phyloP scores from a whole-genome alignment of 1,139 yeast genomes.

The Nematodospora anomalae region DNA sequence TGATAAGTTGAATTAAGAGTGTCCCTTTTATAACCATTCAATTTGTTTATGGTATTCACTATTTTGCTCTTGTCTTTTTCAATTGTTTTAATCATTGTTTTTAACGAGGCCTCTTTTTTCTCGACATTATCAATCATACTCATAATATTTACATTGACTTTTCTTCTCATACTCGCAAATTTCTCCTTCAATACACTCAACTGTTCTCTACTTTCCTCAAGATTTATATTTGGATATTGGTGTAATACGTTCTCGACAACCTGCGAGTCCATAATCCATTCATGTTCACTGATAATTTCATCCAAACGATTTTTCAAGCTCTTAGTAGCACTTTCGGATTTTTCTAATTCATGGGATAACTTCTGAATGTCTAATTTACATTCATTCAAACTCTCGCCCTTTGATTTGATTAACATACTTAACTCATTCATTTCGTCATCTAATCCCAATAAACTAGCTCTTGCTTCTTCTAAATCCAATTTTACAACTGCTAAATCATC shows the following conservation, averaged over 20 bases:
- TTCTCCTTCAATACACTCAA: slow-evolving; percentile 58
- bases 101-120: slow-evolving; percentile 77
- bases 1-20: slow-evolving; percentile 83
- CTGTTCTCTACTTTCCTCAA: slow-evolving; percentile 61
- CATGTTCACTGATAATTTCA: slow-evolving; percentile 54
- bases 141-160: slow-evolving; percentile 87
- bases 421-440: slow-evolving; percentile 78
- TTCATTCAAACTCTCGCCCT: slow-evolving; percentile 51
- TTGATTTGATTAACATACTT: slow-evolving; percentile 50
- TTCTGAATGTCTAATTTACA: slow-evolving; percentile 58
- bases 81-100: slow-evolving; percentile 80
- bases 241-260: slow-evolving; percentile 53
- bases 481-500: slow-evolving; percentile 36
- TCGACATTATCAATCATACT: slow-evolving; percentile 93
- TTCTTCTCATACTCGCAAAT: slow-evolving; percentile 74
- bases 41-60: slow-evolving; percentile 80
- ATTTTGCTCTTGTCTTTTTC: slow-evolving; percentile 90
- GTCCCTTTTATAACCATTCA: slow-evolving; percentile 83
- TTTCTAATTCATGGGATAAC: slow-evolving; percentile 64
- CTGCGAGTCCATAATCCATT: slow-evolving; percentile 72
- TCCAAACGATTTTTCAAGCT: slow-evolving; percentile 47
- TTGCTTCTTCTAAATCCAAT: slow-evolving; percentile 58
- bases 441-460: slow-evolving; percentile 61
- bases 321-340: slow-evolving; percentile 45
- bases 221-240: slow-evolving; percentile 62